Evolutionary conservation across 108 stramenopile species (phyloP), one percentile per base, ranked within the genome.

Genomic region (Cyclotella choctawhatcheeana): DNA sequence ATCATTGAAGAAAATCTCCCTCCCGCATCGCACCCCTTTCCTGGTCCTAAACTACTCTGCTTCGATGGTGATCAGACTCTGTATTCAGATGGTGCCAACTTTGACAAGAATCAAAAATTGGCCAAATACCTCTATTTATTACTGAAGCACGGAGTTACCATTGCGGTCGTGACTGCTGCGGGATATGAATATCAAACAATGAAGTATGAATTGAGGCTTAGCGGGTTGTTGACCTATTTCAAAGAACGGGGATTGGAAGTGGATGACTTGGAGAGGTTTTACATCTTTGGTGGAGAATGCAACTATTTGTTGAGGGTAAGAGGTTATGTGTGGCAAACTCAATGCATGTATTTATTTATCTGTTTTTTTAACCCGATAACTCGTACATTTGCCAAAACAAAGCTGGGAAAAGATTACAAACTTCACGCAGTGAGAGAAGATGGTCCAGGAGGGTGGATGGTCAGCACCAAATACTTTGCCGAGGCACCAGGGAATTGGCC

Each of bases 21-120:
- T 17, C 72, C 64, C 16, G 45, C 62, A 18, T 12, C 31, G 12
- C 48, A 35, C 48, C 18, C 58, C 12, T 83, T 92, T 16, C 81
- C 86, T 40, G 91, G 93, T 6, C 91, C 94, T 12, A 85, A 83
- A 43, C 66, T 97, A 44, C 88, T 97, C 22, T 89, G 90, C 56
- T 97, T 97, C 74, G 96, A 97, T 78, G 96, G 96, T 43, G 96
- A 97, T 73, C 94, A 95, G 58, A 97, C 96, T 2, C 83, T 97
- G 13, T 97, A 97, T 64, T 69, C 73, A 0, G 96, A 97, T 69
- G 96, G 96, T 7, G 84, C 89, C 14, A 97, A 95, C 79, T 97
- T 97, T 85, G 93, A 94, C 18, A 78, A 72, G 44, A 91, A 91
- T 83, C 92, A 89, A 3, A 81, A 76, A 53, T 72, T 96, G 64